Evolutionary conservation across 2,329 filamentous ascomycete genomes (phyloP).

Genomic region (Dactylellina parvicollis): DNA sequence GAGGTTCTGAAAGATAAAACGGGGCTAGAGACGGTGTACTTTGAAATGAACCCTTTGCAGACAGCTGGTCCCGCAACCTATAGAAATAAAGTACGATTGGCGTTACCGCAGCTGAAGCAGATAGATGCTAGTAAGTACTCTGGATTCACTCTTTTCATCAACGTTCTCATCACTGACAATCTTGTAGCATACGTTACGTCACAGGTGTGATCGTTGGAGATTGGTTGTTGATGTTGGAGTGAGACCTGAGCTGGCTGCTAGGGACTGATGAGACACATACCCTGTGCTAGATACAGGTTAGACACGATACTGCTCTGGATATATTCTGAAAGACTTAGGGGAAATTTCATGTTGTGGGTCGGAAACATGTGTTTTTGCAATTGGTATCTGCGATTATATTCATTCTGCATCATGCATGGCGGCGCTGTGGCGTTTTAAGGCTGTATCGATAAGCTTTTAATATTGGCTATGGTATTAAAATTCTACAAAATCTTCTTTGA

Average conservation of each 20-base stretch:
- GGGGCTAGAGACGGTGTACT: conserved; percentile 79
- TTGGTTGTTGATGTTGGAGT: background rate
- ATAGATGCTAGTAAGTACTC: conserved; percentile 91
- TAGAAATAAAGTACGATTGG: conserved; percentile 89
- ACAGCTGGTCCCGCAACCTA: conserved; percentile 81
- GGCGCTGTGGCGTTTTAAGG: conserved; percentile 4
- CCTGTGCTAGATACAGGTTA: too few species aligned
- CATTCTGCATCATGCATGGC: too few species aligned
- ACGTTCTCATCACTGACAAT: background rate
- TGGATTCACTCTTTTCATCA: background rate
- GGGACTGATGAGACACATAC: too few species aligned
- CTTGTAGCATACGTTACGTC: conserved; percentile 27
- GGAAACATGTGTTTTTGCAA: too few species aligned
- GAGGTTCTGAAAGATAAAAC: conserved; percentile 80
- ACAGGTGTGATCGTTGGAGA: background rate
- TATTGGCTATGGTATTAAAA: too few species aligned
- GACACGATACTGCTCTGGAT: too few species aligned
- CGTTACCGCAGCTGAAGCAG: conserved; percentile 86
- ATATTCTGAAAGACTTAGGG: too few species aligned
- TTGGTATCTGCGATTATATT: too few species aligned
- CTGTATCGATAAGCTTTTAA: too few species aligned
- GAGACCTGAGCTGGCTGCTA: too few species aligned
- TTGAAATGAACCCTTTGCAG: conserved; percentile 94
- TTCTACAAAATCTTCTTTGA: too few species aligned
- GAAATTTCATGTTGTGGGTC: too few species aligned